Conservation (phyloP, 495 filamentous ascomycete species). For the Acidiella bohemica region DNA sequence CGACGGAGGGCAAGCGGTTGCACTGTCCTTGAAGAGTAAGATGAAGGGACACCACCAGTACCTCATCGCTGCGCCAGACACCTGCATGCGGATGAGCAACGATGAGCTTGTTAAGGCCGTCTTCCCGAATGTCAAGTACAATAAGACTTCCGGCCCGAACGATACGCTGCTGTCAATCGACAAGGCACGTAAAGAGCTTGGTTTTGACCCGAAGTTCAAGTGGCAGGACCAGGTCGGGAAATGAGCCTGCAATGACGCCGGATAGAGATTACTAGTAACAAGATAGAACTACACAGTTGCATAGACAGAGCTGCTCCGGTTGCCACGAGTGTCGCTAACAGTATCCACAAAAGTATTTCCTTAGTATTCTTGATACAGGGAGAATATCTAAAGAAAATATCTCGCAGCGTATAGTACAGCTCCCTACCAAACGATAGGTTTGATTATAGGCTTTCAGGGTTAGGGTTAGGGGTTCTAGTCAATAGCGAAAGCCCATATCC, state of each 20-base stretch:
- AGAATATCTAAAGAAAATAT: too few relatives aligned
- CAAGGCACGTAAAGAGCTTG: slow-evolving; percentile 15
- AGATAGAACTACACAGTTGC: too few relatives aligned
- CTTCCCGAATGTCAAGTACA: slow-evolving; percentile 16
- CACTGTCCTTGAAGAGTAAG: slow-evolving; percentile 7
- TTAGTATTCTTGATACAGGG: too few relatives aligned
- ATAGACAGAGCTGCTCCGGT: too few relatives aligned
- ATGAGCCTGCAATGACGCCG: neutral
- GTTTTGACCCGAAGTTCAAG: slow-evolving; percentile 8
- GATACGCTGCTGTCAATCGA: slow-evolving; percentile 12
- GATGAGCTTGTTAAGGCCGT: slow-evolving; percentile 15
- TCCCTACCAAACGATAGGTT: too few relatives aligned
- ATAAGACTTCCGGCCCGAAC: slow-evolving; percentile 4
- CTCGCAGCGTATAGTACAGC: too few relatives aligned
- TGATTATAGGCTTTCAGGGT: too few relatives aligned
- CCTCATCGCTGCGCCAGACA: slow-evolving; percentile 12
- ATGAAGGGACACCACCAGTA: slow-evolving; percentile 13
- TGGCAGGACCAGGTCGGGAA: slow-evolving; percentile 13
- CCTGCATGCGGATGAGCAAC: slow-evolving; percentile 14
- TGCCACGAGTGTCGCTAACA: too few relatives aligned
- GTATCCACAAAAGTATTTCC: too few relatives aligned
- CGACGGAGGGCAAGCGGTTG: slow-evolving; percentile 10
- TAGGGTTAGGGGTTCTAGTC: too few relatives aligned
- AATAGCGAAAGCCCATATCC: too few relatives aligned
- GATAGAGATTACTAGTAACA: too few relatives aligned